Evolutionary conservation across 768 basidiomycete genomes (phyloP).

Genomic region (Collybia sp.): DNA sequence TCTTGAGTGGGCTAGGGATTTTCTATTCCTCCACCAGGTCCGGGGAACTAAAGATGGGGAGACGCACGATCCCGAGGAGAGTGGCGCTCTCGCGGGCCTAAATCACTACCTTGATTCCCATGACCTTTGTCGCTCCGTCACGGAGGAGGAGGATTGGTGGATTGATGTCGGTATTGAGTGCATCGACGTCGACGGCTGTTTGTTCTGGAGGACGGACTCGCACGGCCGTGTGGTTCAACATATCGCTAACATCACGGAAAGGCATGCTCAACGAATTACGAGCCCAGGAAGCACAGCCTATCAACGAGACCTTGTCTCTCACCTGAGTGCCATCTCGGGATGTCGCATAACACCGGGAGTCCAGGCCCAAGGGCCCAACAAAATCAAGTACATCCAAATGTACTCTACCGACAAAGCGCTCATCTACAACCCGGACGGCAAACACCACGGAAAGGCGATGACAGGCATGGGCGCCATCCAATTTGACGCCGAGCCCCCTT

Average conservation of each 20-base stretch:
- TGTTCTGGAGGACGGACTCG: constrained; percentile 24
- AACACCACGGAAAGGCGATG: constrained; percentile 16
- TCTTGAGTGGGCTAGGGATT: too few species aligned
- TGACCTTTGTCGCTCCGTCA: not conserved
- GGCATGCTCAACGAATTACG: constrained; percentile 16
- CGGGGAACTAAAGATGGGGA: constrained; percentile 5
- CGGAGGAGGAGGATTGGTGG: constrained; percentile 13
- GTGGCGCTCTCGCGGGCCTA: too few species aligned
- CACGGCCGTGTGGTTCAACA: constrained; percentile 16
- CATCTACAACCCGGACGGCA: constrained; percentile 13
- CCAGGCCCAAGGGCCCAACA: constrained; percentile 8
- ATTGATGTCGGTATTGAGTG: constrained; percentile 24
- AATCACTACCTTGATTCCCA: too few species aligned
- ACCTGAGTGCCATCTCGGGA: constrained; percentile 22
- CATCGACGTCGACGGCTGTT: constrained; percentile 11
- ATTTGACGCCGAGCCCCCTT: not conserved
- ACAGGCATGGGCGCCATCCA: constrained; percentile 13
- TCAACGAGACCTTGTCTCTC: constrained; percentile 19
- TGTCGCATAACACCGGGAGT: constrained; percentile 20
- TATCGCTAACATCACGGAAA: constrained; percentile 5
- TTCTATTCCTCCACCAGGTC: constrained; percentile 4
- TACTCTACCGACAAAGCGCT: constrained; percentile 29
- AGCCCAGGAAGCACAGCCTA: constrained; percentile 14
- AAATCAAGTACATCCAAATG: constrained; percentile 21
- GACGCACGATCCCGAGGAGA: not conserved